Evolutionary conservation across 1,284 basidiomycete genomes (phyloP).

Genomic region (Ustilago tritici): DNA sequence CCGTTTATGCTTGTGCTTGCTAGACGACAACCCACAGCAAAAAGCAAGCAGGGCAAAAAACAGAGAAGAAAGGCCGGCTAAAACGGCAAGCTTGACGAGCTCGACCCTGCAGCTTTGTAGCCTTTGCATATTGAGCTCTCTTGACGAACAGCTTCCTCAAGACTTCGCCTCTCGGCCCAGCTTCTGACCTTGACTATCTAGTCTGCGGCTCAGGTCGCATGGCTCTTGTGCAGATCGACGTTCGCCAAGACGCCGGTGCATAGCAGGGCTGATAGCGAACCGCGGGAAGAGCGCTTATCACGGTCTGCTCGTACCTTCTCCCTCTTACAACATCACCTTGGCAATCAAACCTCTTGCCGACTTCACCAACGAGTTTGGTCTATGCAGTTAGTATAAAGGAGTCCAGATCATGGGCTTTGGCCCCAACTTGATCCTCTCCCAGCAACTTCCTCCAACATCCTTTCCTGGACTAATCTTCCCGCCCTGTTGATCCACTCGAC

Average conservation of each 20-base stretch:
- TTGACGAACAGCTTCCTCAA: not conserved
- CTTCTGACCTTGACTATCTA: not conserved
- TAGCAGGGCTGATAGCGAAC: not conserved
- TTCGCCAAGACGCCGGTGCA: not conserved
- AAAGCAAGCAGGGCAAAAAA: not conserved
- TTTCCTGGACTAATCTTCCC: not conserved
- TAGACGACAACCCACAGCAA: constrained; percentile 1
- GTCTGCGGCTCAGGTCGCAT: not conserved
- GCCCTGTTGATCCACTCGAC: not conserved
- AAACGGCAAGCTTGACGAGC: constrained; percentile 6
- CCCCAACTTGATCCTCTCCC: not conserved
- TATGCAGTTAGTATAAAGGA: not conserved
- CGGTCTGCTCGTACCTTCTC: not conserved
- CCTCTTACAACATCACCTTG: not conserved
- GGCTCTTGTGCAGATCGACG: not conserved
- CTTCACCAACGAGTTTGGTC: not conserved
- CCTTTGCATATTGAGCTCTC: not conserved
- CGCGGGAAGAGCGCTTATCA: constrained; percentile 23
- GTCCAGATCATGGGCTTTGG: not conserved
- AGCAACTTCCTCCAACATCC: not conserved
- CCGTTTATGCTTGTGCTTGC: not conserved
- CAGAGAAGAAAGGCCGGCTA: not conserved
- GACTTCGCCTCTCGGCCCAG: not conserved
- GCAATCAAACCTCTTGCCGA: not conserved
- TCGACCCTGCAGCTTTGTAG: not conserved